A percentile compares a stretch with the other conserved stretches of the same genome.
Evolutionary conservation across 176 grass and related monocot species (phyloP).

Genomic region (Metroxylon sagu): DNA sequence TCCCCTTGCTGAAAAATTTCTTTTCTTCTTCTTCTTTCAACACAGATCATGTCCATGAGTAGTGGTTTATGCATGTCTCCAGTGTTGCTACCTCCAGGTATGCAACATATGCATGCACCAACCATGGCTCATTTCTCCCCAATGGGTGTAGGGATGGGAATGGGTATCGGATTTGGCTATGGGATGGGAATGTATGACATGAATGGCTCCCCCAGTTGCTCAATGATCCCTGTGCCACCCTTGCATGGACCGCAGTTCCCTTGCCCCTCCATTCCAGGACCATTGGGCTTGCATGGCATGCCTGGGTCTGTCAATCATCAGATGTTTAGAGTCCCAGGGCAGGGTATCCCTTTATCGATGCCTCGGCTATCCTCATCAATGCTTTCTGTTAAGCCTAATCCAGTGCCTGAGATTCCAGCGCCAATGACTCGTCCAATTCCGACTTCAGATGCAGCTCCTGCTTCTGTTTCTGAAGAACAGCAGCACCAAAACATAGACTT

Average conservation of each 20-base stretch:
- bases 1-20: not conserved
- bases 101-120: slow-evolving; percentile 26
- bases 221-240: not conserved
- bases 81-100: slow-evolving; percentile 20
- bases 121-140: slow-evolving; percentile 21
- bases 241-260: not conserved
- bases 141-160: slow-evolving; percentile 24
- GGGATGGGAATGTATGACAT: slow-evolving; percentile 1
- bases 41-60: slow-evolving; percentile 38
- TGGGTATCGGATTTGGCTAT: not conserved
- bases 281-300: not conserved
- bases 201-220: not conserved
- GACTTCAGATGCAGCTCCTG: slow-evolving; percentile 17
- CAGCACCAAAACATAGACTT: slow-evolving; percentile 22
- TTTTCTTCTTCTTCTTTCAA: not conserved
- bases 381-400: slow-evolving; percentile 32
- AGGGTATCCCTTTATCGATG: slow-evolving; percentile 16
- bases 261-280: not conserved
- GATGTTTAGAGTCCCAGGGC: slow-evolving; percentile 29
- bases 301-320: slow-evolving; percentile 4
- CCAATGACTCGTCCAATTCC: slow-evolving; percentile 1
- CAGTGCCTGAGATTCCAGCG: slow-evolving; percentile 19
- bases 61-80: slow-evolving; percentile 26
- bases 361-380: slow-evolving; percentile 14
- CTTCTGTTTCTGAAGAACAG: slow-evolving; percentile 14